Evolutionary conservation across 2,329 filamentous ascomycete genomes (phyloP), one percentile per base, ranked within the genome.

Genomic region (Fusarium drepaniforme): DNA sequence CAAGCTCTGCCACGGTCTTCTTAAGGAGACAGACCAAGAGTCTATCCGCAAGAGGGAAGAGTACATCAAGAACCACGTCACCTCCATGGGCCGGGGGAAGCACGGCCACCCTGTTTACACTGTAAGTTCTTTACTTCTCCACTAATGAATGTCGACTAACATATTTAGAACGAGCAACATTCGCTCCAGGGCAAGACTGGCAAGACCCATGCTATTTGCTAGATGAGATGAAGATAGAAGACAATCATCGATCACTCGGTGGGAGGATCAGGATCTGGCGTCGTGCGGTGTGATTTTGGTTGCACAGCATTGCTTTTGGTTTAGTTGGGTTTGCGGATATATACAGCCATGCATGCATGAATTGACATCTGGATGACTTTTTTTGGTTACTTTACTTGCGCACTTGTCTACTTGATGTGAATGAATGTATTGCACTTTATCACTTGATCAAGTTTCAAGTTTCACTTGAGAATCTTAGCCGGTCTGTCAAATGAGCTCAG

Each of bases 191-290:
- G 94, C 18, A 96, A 97, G 90, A 90, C 91, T 68, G 96, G 95
- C 66, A 98, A 98, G 90, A 96, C 95, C 2, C 96, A 98, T 83
- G 92, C 91, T 44, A 87, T 97, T 69, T 98, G 96, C 85, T 98
- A 90, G 78, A 64, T 25, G 18, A 49, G 44, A 49, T 49, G 44
- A 12, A 42, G 30, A 69, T 40, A 67, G 72, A 75, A 65, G 68
- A 67, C 25, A 37, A n/a, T 42, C 16, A 63, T 66, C 38, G 61
- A 66, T 51, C 63, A 70, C 62, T 63, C 12, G 60, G 30, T 71
- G 51, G 28, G 57, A 53, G 30, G 7, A 56, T 66, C 12, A 30
- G 49, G 49, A 6, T 53, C 2, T 69, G 78, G 74, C 78, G 77
- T 76, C 74, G 42, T 69, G 63, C 42, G 76, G 57, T 72, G 68